These are phyloP conservation scores for Diphasiastrum complanatum DNA, from an alignment of 83 land plant species.

Conservation along the genomic window DNA sequence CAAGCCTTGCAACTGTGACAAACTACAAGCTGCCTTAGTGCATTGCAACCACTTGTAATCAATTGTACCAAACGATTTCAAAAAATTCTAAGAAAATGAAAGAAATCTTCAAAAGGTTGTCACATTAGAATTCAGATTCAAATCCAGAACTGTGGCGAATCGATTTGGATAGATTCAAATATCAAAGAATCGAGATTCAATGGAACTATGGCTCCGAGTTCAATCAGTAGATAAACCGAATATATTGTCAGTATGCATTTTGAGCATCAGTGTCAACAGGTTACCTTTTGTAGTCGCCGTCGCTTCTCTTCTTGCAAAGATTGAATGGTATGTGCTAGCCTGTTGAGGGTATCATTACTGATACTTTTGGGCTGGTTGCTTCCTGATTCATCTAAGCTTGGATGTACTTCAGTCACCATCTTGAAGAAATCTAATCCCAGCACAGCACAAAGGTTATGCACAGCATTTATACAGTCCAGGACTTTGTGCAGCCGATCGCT, in stretches of 20 bases:
- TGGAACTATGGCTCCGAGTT: too few relatives aligned
- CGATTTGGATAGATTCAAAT: neutral
- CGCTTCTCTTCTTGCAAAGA: slow-evolving; percentile 1
- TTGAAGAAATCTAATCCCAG: slow-evolving; percentile 19
- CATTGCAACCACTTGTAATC: neutral
- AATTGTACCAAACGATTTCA: neutral
- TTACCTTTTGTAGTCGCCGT: slow-evolving; percentile 6
- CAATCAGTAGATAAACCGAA: too few relatives aligned
- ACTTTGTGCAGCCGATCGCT: slow-evolving; percentile 18
- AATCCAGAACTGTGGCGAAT: neutral
- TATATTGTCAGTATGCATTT: too few relatives aligned
- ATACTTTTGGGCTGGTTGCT: slow-evolving; percentile 9
- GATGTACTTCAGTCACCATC: slow-evolving; percentile 21
- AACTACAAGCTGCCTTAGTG: neutral
- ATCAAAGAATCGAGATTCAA: too few relatives aligned
- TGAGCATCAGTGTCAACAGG: too few relatives aligned
- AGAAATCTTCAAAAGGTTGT: neutral
- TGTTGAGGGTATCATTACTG: slow-evolving; percentile 17
- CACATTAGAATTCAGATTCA: neutral
- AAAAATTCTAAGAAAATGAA: neutral
- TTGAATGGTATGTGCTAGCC: slow-evolving; percentile 11
- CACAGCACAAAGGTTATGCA: slow-evolving; percentile 16
- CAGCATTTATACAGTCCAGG: slow-evolving; percentile 16
- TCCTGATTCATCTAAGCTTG: slow-evolving; percentile 14
- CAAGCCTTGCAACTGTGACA: slow-evolving; percentile 33